These are phyloP conservation scores for Cryptosporidium sp. DNA, from an alignment of 169 alveolate genomes.

Conservation along the genomic window DNA sequence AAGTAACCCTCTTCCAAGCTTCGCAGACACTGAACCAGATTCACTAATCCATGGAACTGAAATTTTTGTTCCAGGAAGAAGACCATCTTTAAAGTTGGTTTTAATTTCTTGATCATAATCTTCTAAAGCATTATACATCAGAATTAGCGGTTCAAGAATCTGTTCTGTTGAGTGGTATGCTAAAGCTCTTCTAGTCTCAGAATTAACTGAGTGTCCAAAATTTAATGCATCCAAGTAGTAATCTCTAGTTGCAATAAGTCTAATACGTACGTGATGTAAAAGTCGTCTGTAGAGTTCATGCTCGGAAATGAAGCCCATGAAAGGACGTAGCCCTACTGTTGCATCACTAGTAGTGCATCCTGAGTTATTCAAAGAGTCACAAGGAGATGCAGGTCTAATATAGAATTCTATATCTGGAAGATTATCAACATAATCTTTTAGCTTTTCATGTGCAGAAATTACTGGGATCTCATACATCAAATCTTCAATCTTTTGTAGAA, in stretches of 20 bases:
- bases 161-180: slow-evolving; percentile 78
- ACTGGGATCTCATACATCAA: slow-evolving; percentile 74
- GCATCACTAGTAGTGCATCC: slow-evolving; percentile 66
- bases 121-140: slow-evolving; percentile 79
- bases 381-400: slow-evolving; percentile 12
- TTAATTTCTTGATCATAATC: slow-evolving; percentile 80
- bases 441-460: slow-evolving; percentile 45
- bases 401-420: slow-evolving; percentile 71
- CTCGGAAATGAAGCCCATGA: slow-evolving; percentile 70
- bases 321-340: slow-evolving; percentile 63
- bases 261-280: slow-evolving; percentile 37
- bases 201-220: slow-evolving; percentile 57
- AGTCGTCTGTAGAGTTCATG: slow-evolving; percentile 50
- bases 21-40: slow-evolving; percentile 37
- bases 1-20: slow-evolving; percentile 76
- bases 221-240: slow-evolving; percentile 66
- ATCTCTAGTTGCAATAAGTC: slow-evolving; percentile 60
- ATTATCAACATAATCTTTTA: slow-evolving; percentile 28
- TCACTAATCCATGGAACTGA: slow-evolving; percentile 53
- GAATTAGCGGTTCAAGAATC: slow-evolving; percentile 80
- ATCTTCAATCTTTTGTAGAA: slow-evolving; percentile 59
- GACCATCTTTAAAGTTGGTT: slow-evolving; percentile 75
- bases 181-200: slow-evolving; percentile 66
- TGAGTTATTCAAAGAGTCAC: background rate
- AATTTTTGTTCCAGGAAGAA: slow-evolving; percentile 10